Conservation (phyloP, 768 basidiomycete genomes). For the Strobilomyces dryophilus region DNA sequence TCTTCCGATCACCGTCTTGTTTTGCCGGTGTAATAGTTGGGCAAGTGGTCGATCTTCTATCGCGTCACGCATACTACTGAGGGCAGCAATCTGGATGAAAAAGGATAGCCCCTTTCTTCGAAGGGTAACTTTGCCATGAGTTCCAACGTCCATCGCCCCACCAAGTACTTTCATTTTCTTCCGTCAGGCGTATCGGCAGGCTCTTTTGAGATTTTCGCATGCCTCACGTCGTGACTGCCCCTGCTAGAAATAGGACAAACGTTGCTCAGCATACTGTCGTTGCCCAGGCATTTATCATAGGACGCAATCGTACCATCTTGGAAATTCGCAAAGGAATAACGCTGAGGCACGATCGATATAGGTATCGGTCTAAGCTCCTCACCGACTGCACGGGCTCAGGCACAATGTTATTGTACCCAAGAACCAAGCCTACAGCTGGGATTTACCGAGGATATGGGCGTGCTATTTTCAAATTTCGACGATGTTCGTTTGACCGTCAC, state of each 20-base stretch:
- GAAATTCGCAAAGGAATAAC: slow-evolving; percentile 2
- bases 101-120: background rate
- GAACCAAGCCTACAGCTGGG: background rate
- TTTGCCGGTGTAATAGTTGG: background rate
- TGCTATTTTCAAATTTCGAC: background rate
- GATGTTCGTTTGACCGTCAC: slow-evolving; percentile 2
- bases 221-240: background rate
- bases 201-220: background rate
- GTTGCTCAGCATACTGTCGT: background rate
- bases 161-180: background rate
- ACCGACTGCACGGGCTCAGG: slow-evolving; percentile 11
- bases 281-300: background rate
- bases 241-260: background rate
- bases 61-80: background rate
- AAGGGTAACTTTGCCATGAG: background rate
- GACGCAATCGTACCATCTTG: background rate
- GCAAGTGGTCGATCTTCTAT: slow-evolving; percentile 8
- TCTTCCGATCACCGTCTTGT: slow-evolving; percentile 2
- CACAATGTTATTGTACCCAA: background rate
- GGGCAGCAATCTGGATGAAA: background rate
- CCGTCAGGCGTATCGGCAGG: background rate
- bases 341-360: slow-evolving; percentile 16
- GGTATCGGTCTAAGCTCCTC: background rate
- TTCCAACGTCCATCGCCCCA: background rate
- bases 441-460: background rate